Evolutionary conservation across 257 asterid genomes (phyloP).

Genomic region (Cordia subcordata): DNA sequence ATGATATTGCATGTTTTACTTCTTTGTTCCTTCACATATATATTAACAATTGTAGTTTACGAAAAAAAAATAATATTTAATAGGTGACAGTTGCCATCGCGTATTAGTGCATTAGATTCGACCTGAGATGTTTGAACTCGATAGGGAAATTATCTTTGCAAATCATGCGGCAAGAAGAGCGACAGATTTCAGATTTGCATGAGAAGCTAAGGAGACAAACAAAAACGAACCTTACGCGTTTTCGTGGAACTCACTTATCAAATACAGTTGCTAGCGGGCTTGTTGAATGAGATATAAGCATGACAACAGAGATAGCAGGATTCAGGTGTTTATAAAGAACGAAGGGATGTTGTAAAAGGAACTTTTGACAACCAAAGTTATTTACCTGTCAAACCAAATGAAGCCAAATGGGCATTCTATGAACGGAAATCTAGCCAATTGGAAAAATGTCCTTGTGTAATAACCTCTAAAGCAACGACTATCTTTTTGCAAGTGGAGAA

Average conservation of each 20-base stretch:
- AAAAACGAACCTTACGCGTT: conserved; percentile 66
- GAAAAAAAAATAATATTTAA: too few species aligned
- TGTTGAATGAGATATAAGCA: conserved; percentile 46
- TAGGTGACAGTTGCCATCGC: too few species aligned
- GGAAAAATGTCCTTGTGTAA: too few species aligned
- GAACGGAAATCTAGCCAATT: too few species aligned
- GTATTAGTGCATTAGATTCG: too few species aligned
- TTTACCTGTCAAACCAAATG: conserved; percentile 84
- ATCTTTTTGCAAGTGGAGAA: too few species aligned
- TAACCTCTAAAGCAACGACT: too few species aligned
- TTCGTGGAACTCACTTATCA: conserved; percentile 70
- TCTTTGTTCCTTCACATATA: too few species aligned
- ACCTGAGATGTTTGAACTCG: conserved; percentile 82
- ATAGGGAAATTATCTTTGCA: conserved; percentile 82
- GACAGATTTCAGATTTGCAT: conserved; percentile 72
- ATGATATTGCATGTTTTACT: too few species aligned
- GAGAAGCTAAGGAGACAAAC: conserved; percentile 45
- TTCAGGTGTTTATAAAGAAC: conserved; percentile 32
- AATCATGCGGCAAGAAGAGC: conserved; percentile 84
- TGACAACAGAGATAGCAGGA: conserved; percentile 57
- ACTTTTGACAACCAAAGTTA: conserved; percentile 58
- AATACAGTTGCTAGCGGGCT: conserved; percentile 86
- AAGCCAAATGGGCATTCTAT: conserved; percentile 72
- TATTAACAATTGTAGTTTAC: too few species aligned
- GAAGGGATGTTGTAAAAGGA: conserved; percentile 44